Percentiles rank a stretch among this genome's conserved stretches.
Conservation (phyloP, 116 monocot genomes). For the Iris pallida region DNA sequence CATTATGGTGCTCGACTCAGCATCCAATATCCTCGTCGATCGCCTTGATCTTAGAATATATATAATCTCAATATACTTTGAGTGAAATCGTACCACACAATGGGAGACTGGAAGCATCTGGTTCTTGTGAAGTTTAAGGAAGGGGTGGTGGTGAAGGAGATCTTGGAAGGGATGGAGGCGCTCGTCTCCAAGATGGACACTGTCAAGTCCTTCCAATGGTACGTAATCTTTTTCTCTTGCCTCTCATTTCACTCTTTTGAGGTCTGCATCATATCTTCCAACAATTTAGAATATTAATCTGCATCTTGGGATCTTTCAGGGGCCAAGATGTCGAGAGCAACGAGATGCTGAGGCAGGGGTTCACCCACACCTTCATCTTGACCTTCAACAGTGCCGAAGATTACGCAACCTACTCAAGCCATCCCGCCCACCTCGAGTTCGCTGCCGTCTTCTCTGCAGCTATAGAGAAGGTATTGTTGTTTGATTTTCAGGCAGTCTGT, state of each 20-base stretch:
- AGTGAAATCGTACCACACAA: neutral
- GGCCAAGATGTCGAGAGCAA: conserved; percentile 28
- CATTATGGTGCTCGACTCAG: too few species aligned
- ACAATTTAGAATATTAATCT: too few species aligned
- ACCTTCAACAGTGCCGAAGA: conserved; percentile 34
- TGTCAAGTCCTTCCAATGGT: conserved; percentile 66
- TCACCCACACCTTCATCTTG: conserved; percentile 40
- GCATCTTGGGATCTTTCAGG: conserved; percentile 12
- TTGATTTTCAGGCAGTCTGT: conserved; percentile 15
- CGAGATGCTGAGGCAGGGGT: conserved; percentile 44
- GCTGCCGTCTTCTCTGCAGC: conserved; percentile 19
- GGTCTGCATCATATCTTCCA: too few species aligned
- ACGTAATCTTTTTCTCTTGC: neutral
- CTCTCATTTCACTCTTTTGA: neutral
- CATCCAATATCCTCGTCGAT: too few species aligned
- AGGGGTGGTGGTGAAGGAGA: conserved; percentile 38
- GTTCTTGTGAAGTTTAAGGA: conserved; percentile 68
- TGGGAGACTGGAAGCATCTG: conserved; percentile 52
- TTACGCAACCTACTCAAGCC: conserved; percentile 22
- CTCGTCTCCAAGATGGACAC: conserved; percentile 41
- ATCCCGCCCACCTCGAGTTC: conserved; percentile 30
- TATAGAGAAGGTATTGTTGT: conserved; percentile 29
- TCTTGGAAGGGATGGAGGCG: conserved; percentile 41
- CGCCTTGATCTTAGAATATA: too few species aligned
- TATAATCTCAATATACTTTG: too few species aligned